phyloP scores from a whole-genome alignment of 345 rosid species.

The Noccaea bulbosa region DNA sequence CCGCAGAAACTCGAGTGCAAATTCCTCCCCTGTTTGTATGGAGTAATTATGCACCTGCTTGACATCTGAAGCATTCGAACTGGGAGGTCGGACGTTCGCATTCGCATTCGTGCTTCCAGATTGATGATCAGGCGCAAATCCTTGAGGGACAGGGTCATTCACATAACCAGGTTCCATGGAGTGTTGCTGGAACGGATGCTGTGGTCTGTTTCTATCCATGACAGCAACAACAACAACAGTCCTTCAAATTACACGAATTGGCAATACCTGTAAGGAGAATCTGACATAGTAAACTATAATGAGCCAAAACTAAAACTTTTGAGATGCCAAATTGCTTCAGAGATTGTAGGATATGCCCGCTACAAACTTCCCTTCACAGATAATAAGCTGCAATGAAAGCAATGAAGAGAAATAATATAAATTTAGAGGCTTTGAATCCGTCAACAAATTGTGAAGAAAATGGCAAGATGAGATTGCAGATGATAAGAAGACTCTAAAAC shows the following conservation, averaged over 20 bases:
- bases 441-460: constrained; percentile 20
- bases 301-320: neutral
- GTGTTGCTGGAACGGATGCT: constrained; percentile 49
- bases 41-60: constrained; percentile 79
- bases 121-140: constrained; percentile 47
- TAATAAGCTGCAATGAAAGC: constrained; percentile 27
- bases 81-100: constrained; percentile 49
- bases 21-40: constrained; percentile 90
- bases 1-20: constrained; percentile 87
- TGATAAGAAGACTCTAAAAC: constrained; percentile 36
- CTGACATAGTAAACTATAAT: constrained; percentile 19
- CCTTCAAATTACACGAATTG: constrained; percentile 28
- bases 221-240: constrained; percentile 26
- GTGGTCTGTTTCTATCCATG: constrained; percentile 60
- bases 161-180: constrained; percentile 62
- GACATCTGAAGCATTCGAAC: constrained; percentile 55
- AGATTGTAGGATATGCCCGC: constrained; percentile 17
- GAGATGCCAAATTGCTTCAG: constrained; percentile 36
- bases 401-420: constrained; percentile 2
- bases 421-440: constrained; percentile 8
- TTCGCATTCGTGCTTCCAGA: constrained; percentile 40
- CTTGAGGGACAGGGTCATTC: constrained; percentile 55
- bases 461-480: neutral
- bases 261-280: constrained; percentile 20
- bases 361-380: neutral